Evolutionary conservation across 306 rosid genomes (phyloP).

Genomic region (Citrullus mucosospermus): DNA sequence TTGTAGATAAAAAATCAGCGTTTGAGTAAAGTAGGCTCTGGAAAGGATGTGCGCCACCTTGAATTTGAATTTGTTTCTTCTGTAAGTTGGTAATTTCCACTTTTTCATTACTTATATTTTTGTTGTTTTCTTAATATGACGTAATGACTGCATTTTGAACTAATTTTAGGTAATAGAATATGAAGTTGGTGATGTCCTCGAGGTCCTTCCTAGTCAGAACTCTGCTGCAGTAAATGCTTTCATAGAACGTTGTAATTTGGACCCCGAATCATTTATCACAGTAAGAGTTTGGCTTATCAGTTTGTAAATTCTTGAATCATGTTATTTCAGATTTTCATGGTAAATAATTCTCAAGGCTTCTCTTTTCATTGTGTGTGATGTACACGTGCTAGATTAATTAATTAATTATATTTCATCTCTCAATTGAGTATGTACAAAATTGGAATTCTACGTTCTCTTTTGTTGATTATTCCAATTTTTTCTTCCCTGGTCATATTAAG

Average conservation of each 20-base stretch:
- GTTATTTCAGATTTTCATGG: background rate
- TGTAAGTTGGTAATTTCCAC: slow-evolving; percentile 34
- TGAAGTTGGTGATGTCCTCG: slow-evolving; percentile 65
- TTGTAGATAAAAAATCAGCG: slow-evolving; percentile 61
- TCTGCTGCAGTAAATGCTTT: slow-evolving; percentile 58
- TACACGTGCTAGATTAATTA: background rate
- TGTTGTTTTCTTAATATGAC: background rate
- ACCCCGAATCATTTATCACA: slow-evolving; percentile 63
- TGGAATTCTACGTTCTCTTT: background rate
- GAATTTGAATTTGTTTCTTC: slow-evolving; percentile 66
- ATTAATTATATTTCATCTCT: background rate
- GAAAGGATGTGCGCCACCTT: slow-evolving; percentile 71
- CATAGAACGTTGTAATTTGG: slow-evolving; percentile 55
- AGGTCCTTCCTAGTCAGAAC: slow-evolving; percentile 73
- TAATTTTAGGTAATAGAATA: slow-evolving; percentile 44
- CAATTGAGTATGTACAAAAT: background rate
- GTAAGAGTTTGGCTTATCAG: slow-evolving; percentile 34
- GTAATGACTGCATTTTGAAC: slow-evolving; percentile 1
- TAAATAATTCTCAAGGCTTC: background rate
- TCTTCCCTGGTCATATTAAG: background rate
- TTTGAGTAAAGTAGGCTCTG: slow-evolving; percentile 45
- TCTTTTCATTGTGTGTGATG: background rate
- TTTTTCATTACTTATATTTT: background rate
- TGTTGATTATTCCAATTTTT: background rate
- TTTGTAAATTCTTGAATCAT: background rate